A percentile compares a stretch with the other conserved stretches of the same genome.
Conservation (phyloP, 73 alveolate species). For the Paramecium bursaria region DNA sequence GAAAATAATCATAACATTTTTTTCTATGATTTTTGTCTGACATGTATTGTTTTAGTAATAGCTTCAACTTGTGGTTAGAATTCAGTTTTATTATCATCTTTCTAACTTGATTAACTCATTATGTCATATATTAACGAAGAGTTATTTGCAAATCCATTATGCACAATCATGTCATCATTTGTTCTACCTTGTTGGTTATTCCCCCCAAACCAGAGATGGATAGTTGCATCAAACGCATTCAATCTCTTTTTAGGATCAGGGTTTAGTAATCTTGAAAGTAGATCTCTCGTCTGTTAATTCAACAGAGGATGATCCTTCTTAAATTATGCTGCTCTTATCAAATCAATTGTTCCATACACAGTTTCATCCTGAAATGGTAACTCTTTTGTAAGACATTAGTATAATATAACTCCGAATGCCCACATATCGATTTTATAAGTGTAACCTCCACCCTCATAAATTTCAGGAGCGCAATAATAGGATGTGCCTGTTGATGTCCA, state of each 20-base stretch:
- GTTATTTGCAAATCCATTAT: conserved; percentile 35
- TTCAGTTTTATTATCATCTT: background rate
- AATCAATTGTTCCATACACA: conserved; percentile 48
- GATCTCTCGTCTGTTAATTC: conserved; percentile 27
- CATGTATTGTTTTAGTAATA: conserved; percentile 29
- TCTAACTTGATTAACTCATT: conserved; percentile 32
- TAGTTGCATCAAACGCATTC: conserved; percentile 18
- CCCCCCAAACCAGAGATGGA: conserved; percentile 18
- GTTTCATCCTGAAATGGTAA: conserved; percentile 72
- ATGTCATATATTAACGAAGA: conserved; percentile 25
- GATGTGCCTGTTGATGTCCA: conserved; percentile 64
- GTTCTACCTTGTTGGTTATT: background rate
- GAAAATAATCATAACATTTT: no score
- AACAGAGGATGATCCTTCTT: background rate
- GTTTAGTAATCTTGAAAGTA: conserved; percentile 9
- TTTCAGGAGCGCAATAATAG: conserved; percentile 66
- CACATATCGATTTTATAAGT: conserved; percentile 60
- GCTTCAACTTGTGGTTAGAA: conserved; percentile 24
- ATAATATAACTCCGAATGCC: conserved; percentile 61
- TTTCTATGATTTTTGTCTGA: conserved; percentile 34
- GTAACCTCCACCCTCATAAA: conserved; percentile 21
- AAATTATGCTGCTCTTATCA: conserved; percentile 24
- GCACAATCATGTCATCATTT: conserved; percentile 48
- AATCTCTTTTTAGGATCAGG: conserved; percentile 37
- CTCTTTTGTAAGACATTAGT: conserved; percentile 58